A percentile compares a stretch with the other conserved stretches of the same genome.
These are phyloP conservation scores for Filosporella fistucella DNA, from an alignment of 495 filamentous ascomycete species.

Conservation along the genomic window DNA sequence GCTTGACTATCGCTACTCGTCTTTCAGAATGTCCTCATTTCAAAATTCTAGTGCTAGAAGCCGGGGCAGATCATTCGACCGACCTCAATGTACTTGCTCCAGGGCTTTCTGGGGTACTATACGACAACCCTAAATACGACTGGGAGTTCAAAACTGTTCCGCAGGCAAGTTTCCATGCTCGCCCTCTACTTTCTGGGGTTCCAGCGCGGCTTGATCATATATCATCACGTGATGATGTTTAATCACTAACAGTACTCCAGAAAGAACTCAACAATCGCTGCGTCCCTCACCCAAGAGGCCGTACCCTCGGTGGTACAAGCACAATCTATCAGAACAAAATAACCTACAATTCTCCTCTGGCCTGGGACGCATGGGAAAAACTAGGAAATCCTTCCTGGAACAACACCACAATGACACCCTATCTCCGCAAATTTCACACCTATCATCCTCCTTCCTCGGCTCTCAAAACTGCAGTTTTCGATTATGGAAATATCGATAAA, in stretches of 20 bases:
- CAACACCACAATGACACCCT: conserved; percentile 29
- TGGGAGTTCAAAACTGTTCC: conserved; percentile 45
- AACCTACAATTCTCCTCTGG: neutral
- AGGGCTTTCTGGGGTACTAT: conserved; percentile 22
- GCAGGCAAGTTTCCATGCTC: conserved; percentile 36
- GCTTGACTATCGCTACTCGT: conserved; percentile 2
- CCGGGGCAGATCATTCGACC: conserved; percentile 39
- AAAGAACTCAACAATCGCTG: neutral
- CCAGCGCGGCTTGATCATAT: too few relatives aligned
- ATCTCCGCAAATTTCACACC: conserved; percentile 36
- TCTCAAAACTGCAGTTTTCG: conserved; percentile 16
- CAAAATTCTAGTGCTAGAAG: conserved; percentile 41
- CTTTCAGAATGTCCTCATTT: conserved; percentile 1
- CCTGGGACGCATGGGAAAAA: conserved; percentile 28
- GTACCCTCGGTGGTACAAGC: conserved; percentile 5
- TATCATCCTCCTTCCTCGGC: conserved; percentile 18
- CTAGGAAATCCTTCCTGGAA: conserved; percentile 37
- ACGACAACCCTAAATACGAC: conserved; percentile 41
- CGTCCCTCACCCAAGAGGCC: conserved; percentile 6
- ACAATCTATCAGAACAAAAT: conserved; percentile 6
- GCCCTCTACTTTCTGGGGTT: too few relatives aligned
- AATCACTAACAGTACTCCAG: neutral
- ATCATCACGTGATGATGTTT: conserved; percentile 1
- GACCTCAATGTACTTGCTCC: conserved; percentile 46
- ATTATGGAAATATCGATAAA: conserved; percentile 23